Conservation (phyloP, 495 filamentous ascomycete genomes). For the Hypomontagnella submonticulosa region DNA sequence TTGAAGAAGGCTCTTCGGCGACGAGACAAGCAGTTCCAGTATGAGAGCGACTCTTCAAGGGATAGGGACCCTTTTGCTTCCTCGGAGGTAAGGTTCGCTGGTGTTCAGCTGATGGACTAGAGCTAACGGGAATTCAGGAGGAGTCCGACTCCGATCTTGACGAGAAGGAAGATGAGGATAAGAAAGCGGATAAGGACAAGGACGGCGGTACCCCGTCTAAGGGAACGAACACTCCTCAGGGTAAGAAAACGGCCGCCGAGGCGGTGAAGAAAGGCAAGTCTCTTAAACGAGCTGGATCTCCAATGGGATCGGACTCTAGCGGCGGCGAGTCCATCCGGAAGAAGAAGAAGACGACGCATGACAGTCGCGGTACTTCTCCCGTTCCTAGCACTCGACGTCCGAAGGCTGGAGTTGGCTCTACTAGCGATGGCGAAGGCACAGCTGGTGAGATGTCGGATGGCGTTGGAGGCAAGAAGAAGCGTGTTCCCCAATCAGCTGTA, state of each 20-base stretch:
- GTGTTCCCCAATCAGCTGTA: constrained; percentile 69
- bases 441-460: constrained; percentile 81
- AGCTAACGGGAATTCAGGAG: constrained; percentile 39
- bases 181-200: constrained; percentile 73
- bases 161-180: constrained; percentile 60
- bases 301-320: constrained; percentile 85
- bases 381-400: constrained; percentile 55
- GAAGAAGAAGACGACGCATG: constrained; percentile 81
- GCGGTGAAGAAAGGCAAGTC: constrained; percentile 72
- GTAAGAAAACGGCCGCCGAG: constrained; percentile 62
- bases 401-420: constrained; percentile 72
- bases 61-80: constrained; percentile 79
- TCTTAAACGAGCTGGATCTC: constrained; percentile 88
- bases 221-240: constrained; percentile 79
- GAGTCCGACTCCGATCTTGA: constrained; percentile 53
- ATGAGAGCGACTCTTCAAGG: constrained; percentile 79
- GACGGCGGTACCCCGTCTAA: constrained; percentile 74
- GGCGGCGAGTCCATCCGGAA: constrained; percentile 90
- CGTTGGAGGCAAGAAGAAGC: constrained; percentile 68
- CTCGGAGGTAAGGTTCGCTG: constrained; percentile 53
- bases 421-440: constrained; percentile 83
- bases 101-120: constrained; percentile 1
- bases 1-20: constrained; percentile 82
- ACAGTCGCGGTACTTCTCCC: constrained; percentile 50
- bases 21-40: constrained; percentile 85